phyloP scores from a whole-genome alignment of 1,284 basidiomycete species.

The Pterulicium gracile region DNA sequence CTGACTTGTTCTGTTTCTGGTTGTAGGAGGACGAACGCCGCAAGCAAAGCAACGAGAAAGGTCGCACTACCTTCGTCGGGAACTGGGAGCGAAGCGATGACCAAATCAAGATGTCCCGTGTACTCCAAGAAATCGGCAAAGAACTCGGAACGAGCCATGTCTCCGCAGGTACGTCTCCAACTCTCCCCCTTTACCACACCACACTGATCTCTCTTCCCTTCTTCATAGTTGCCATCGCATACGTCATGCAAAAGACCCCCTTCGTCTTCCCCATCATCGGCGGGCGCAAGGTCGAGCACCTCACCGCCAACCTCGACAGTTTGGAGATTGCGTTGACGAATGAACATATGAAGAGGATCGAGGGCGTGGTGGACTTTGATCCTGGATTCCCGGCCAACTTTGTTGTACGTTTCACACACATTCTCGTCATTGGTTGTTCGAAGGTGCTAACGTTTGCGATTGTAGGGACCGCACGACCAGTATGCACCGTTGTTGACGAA shows the following conservation, averaged over 20 bases:
- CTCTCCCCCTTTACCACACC: too few relatives aligned
- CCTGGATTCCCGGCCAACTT: constrained; percentile 12
- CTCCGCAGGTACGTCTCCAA: constrained; percentile 15
- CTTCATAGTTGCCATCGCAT: constrained; percentile 14
- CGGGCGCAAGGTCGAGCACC: constrained; percentile 22
- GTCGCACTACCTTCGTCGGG: too few relatives aligned
- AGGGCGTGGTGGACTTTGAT: constrained; percentile 11
- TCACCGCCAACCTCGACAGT: constrained; percentile 21
- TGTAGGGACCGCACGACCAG: too few relatives aligned
- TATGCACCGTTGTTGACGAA: too few relatives aligned
- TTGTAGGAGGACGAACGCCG: constrained; percentile 17
- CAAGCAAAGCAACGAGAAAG: constrained; percentile 17
- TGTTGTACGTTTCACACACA: constrained; percentile 13
- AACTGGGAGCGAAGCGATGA: constrained; percentile 22
- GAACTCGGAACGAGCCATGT: constrained; percentile 26
- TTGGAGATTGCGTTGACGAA: constrained; percentile 17
- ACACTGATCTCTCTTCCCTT: too few relatives aligned
- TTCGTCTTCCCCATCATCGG: constrained; percentile 23
- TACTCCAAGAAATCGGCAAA: constrained; percentile 23
- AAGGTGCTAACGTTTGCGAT: too few relatives aligned
- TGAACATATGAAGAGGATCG: constrained; percentile 17
- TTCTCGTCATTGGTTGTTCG: too few relatives aligned
- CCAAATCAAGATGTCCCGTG: constrained; percentile 17
- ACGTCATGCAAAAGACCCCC: constrained; percentile 14
- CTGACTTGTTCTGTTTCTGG: too few relatives aligned